These are phyloP conservation scores for Myotisia sp. DNA, from an alignment of 2,329 filamentous ascomycete species.

Conservation along the genomic window DNA sequence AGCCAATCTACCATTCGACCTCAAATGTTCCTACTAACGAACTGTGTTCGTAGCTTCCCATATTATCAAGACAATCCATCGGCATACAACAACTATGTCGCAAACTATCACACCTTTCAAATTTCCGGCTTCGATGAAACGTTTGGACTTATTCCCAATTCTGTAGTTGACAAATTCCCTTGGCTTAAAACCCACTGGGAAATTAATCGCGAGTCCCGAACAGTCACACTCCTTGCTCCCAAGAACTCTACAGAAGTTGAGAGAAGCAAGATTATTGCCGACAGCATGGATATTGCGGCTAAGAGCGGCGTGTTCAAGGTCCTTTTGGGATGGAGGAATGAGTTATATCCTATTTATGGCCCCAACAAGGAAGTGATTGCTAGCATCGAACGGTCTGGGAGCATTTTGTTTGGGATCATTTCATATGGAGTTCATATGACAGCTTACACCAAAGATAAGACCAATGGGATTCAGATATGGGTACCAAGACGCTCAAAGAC, in stretches of 20 bases:
- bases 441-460: constrained; percentile 46
- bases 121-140: constrained; percentile 50
- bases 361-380: constrained; percentile 46
- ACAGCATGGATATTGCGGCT: constrained; percentile 54
- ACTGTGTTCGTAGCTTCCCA: constrained; percentile 49
- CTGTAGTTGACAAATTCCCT: constrained; percentile 28
- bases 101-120: constrained; percentile 49
- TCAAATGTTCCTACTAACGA: not conserved
- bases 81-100: constrained; percentile 40
- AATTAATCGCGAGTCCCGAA: constrained; percentile 46
- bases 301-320: constrained; percentile 58
- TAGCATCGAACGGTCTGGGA: constrained; percentile 62
- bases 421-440: constrained; percentile 74
- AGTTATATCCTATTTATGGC: constrained; percentile 65
- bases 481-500: constrained; percentile 58
- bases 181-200: constrained; percentile 44
- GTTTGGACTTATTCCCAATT: constrained; percentile 46
- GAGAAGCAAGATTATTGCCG: constrained; percentile 44
- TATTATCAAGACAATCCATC: constrained; percentile 50
- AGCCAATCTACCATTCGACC: not conserved
- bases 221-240: constrained; percentile 46
- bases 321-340: constrained; percentile 64
- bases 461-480: constrained; percentile 62
- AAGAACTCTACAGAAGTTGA: constrained; percentile 44
- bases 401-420: constrained; percentile 58